Evolutionary conservation across 2,329 filamentous ascomycete genomes (phyloP).

Genomic region (Colletotrichum neosansevieriae): DNA sequence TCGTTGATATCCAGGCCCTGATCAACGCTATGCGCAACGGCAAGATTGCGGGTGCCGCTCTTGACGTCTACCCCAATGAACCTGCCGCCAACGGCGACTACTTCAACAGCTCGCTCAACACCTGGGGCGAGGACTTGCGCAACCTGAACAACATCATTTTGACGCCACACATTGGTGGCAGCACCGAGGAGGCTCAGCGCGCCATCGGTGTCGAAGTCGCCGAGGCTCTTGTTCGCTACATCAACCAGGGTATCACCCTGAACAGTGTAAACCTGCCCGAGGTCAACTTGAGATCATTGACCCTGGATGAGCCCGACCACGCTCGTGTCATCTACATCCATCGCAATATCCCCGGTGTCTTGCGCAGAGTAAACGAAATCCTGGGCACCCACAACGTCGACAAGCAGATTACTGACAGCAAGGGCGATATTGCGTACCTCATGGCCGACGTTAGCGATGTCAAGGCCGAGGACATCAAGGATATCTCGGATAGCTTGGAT

Average conservation of each 20-base stretch:
- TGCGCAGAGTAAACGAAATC: conserved; percentile 95
- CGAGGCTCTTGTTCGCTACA: conserved; percentile 89
- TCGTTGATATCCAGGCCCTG: conserved; percentile 93
- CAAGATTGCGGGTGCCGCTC: conserved; percentile 91
- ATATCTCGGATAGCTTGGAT: conserved; percentile 86
- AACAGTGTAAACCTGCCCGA: conserved; percentile 98
- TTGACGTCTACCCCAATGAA: conserved; percentile 96
- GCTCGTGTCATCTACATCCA: conserved; percentile 97
- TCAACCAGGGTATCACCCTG: conserved; percentile 92
- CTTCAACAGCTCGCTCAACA: conserved; percentile 86
- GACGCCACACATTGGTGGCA: conserved; percentile 96
- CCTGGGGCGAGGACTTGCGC: conserved; percentile 87
- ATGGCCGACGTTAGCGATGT: conserved; percentile 98
- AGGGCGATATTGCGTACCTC: conserved; percentile 92
- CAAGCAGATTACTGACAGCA: conserved; percentile 97
- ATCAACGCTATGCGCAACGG: conserved; percentile 88
- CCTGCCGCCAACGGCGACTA: conserved; percentile 95
- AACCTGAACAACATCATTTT: conserved; percentile 92
- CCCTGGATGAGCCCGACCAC: conserved; percentile 88
- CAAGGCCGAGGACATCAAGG: conserved; percentile 82
- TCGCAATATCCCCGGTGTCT: conserved; percentile 93
- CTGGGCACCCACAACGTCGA: conserved; percentile 96
- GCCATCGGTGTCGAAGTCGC: conserved; percentile 95
- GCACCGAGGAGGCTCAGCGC: conserved; percentile 96
- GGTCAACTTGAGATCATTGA: conserved; percentile 88